Evolutionary conservation across 441 rosid genomes (phyloP).

Genomic region (Pelargonium citronellum): DNA sequence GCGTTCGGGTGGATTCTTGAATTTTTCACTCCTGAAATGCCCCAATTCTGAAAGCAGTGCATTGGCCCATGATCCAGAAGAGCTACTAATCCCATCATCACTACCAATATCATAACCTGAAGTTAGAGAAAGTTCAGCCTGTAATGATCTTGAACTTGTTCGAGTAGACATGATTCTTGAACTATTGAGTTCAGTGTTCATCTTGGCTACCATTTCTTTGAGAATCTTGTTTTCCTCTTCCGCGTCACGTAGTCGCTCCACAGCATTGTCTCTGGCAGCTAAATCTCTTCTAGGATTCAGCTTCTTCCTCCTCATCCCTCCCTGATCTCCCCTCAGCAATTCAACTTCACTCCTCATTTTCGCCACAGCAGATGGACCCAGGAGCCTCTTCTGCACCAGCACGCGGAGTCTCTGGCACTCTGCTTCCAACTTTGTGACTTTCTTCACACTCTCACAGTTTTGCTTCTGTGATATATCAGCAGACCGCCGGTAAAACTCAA

Average conservation of each 20-base stretch:
- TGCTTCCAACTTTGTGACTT: slow-evolving; percentile 72
- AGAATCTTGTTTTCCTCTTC: slow-evolving; percentile 85
- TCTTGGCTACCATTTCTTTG: slow-evolving; percentile 45
- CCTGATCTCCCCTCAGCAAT: slow-evolving; percentile 46
- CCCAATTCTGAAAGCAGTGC: slow-evolving; percentile 67
- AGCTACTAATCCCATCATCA: slow-evolving; percentile 48
- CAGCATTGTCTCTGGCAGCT: slow-evolving; percentile 34
- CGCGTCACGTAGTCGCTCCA: slow-evolving; percentile 46
- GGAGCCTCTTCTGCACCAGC: slow-evolving; percentile 68
- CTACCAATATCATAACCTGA: slow-evolving; percentile 51
- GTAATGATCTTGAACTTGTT: slow-evolving; percentile 48
- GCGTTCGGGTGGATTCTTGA: slow-evolving; percentile 29
- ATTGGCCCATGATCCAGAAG: slow-evolving; percentile 66
- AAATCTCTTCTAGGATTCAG: slow-evolving; percentile 40
- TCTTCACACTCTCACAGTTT: slow-evolving; percentile 66
- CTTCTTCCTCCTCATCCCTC: slow-evolving; percentile 43
- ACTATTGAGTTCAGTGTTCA: slow-evolving; percentile 62
- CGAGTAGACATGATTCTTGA: slow-evolving; percentile 55
- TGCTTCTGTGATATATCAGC: slow-evolving; percentile 68
- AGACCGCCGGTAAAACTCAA: slow-evolving; percentile 58
- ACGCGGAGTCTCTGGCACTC: slow-evolving; percentile 81
- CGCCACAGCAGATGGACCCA: slow-evolving; percentile 65
- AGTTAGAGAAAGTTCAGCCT: slow-evolving; percentile 33
- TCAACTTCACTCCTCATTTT: slow-evolving; percentile 78
- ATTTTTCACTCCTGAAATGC: slow-evolving; percentile 49